These are phyloP conservation scores for Sugiyamaella floridensis DNA, from an alignment of 805 yeast species.

Conservation along the genomic window DNA sequence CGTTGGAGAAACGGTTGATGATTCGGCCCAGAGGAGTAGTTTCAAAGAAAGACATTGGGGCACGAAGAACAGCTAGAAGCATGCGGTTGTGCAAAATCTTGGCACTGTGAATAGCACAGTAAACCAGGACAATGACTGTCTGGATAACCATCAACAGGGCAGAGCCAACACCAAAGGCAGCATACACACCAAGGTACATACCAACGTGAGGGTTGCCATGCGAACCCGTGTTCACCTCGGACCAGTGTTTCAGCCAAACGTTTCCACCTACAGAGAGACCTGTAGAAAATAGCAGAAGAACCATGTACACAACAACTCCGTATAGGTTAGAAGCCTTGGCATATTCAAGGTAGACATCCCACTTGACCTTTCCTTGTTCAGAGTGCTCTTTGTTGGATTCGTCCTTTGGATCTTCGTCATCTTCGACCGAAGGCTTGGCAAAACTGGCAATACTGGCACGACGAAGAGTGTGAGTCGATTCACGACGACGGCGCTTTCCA, in stretches of 20 bases:
- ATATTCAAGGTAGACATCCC: slow-evolving; percentile 75
- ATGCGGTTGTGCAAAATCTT: slow-evolving; percentile 59
- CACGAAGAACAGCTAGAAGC: slow-evolving; percentile 68
- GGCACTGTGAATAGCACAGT: slow-evolving; percentile 80
- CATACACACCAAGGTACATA: slow-evolving; percentile 68
- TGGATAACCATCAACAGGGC: slow-evolving; percentile 58
- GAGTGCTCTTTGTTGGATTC: slow-evolving; percentile 54
- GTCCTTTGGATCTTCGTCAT: slow-evolving; percentile 18
- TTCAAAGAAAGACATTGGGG: slow-evolving; percentile 94
- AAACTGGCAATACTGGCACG: slow-evolving; percentile 63
- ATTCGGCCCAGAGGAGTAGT: slow-evolving; percentile 94
- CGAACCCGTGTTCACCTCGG: slow-evolving; percentile 69
- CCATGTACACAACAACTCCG: slow-evolving; percentile 53
- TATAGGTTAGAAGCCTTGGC: slow-evolving; percentile 78
- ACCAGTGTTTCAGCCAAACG: slow-evolving; percentile 96
- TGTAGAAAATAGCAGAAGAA: slow-evolving; percentile 52
- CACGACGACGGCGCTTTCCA: slow-evolving; percentile 16
- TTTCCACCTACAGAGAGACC: slow-evolving; percentile 59
- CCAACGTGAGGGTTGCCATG: slow-evolving; percentile 70
- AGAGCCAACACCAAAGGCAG: slow-evolving; percentile 62
- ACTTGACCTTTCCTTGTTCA: slow-evolving; percentile 90
- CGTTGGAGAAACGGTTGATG: slow-evolving; percentile 84
- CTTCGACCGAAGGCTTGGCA: slow-evolving; percentile 26
- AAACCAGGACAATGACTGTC: slow-evolving; percentile 65
- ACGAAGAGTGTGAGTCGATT: slow-evolving; percentile 34